phyloP scores from a whole-genome alignment of 805 yeast genomes.

The Metschnikowia lachancei region DNA sequence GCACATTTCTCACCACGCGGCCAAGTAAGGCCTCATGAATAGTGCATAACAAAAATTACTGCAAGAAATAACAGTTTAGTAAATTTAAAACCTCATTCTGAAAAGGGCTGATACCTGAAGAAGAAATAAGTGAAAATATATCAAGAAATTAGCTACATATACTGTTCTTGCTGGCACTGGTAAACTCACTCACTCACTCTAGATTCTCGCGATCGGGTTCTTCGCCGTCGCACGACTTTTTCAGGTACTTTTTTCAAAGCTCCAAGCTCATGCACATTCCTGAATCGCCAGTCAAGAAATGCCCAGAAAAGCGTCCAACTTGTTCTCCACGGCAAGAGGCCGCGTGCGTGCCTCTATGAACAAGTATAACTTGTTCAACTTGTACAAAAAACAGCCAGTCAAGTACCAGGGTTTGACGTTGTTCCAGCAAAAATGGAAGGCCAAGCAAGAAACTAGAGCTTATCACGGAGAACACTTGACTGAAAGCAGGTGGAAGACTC shows the following conservation, averaged over 20 bases:
- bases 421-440: constrained; percentile 87
- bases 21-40: too few species aligned
- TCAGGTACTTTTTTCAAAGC: constrained; percentile 6
- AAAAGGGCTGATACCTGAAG: too few species aligned
- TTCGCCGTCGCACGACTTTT: constrained; percentile 19
- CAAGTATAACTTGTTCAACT: constrained; percentile 85
- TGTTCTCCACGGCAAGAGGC: constrained; percentile 61
- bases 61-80: too few species aligned
- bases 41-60: too few species aligned
- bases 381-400: constrained; percentile 67
- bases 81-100: too few species aligned
- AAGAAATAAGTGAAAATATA: too few species aligned
- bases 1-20: too few species aligned
- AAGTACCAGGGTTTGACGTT: constrained; percentile 61
- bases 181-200: too few species aligned
- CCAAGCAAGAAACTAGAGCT: constrained; percentile 88
- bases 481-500: constrained; percentile 74
- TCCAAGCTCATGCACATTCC: not conserved
- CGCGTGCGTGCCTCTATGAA: constrained; percentile 87
- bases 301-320: constrained; percentile 61
- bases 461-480: constrained; percentile 94
- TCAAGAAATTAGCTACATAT: too few species aligned
- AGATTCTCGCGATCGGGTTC: too few species aligned
- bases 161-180: too few species aligned
- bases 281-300: constrained; percentile 25